Percentiles rank a stretch among this genome's conserved stretches.
Evolutionary conservation across 83 land plant species (phyloP).

Genomic region (Isoetes engelmannii): DNA sequence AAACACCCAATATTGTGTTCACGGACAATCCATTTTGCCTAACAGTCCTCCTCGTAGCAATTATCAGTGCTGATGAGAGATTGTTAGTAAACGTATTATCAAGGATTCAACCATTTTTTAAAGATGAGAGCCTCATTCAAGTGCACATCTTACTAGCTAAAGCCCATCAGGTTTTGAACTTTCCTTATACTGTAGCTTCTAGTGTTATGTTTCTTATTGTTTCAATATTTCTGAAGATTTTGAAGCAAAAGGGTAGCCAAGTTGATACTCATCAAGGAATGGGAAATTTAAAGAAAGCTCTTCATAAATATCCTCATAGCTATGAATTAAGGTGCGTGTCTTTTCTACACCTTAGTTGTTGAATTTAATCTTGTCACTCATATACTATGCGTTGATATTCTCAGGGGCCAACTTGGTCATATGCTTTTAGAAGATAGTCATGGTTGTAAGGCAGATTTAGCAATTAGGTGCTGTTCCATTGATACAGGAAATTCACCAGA

Average conservation of each 20-base stretch:
- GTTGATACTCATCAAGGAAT: not conserved
- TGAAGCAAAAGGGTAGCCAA: no score
- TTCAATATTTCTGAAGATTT: no score
- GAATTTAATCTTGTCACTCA: not conserved
- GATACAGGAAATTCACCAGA: not conserved
- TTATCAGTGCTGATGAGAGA: conserved; percentile 10
- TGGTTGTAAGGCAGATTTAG: conserved; percentile 14
- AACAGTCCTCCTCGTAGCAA: conserved; percentile 24
- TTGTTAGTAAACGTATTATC: conserved; percentile 10
- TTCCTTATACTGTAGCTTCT: not conserved
- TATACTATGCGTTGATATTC: conserved; percentile 7
- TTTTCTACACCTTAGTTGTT: not conserved
- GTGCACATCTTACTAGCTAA: conserved; percentile 22
- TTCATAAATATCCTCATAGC: conserved; percentile 26
- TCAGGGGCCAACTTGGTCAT: conserved; percentile 17
- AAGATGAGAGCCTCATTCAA: conserved; percentile 14
- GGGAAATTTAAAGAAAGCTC: conserved; percentile 13
- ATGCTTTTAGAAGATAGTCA: conserved; percentile 14
- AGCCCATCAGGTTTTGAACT: conserved; percentile 19
- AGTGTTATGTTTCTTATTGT: no score
- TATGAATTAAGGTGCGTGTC: conserved; percentile 16
- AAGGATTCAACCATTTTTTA: conserved; percentile 7
- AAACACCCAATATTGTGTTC: conserved; percentile 9
- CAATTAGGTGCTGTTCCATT: conserved; percentile 14
- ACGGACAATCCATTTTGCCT: conserved; percentile 5